Conservation (phyloP, 2,329 filamentous ascomycete genomes). For the Byssothecium circinans region DNA sequence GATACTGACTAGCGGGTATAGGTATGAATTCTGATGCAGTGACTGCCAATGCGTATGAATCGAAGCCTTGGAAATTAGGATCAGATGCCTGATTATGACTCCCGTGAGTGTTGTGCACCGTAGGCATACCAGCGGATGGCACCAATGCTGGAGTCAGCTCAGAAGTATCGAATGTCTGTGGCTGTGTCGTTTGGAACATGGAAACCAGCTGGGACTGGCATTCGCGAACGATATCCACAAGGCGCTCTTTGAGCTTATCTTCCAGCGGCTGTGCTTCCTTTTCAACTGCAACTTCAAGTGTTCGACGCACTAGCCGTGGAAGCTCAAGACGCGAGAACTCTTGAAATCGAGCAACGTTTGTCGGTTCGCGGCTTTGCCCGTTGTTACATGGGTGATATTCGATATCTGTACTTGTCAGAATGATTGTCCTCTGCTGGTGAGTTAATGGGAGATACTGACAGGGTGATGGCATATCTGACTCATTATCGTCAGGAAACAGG, state of each 20-base stretch:
- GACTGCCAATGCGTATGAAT: slow-evolving; percentile 1
- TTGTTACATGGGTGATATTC: slow-evolving; percentile 19
- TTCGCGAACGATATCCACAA: slow-evolving; percentile 27
- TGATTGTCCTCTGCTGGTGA: not conserved
- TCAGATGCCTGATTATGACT: not conserved
- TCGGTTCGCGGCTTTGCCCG: slow-evolving; percentile 6
- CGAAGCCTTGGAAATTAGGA: slow-evolving; percentile 6
- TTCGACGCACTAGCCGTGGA: slow-evolving; percentile 28
- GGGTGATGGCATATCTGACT: slow-evolving; percentile 24
- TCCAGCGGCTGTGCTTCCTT: slow-evolving; percentile 30
- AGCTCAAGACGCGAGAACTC: slow-evolving; percentile 29
- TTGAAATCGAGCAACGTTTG: slow-evolving; percentile 22
- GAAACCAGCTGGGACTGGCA: slow-evolving; percentile 25
- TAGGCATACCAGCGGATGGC: not conserved
- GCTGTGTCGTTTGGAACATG: slow-evolving; percentile 14
- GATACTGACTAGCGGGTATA: slow-evolving; percentile 1
- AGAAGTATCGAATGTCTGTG: not conserved
- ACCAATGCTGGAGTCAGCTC: not conserved
- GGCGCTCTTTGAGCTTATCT: slow-evolving; percentile 27
- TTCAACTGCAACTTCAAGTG: slow-evolving; percentile 26
- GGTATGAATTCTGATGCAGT: slow-evolving; percentile 4
- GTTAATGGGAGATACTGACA: slow-evolving; percentile 9
- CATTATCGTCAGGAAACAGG: slow-evolving; percentile 26
- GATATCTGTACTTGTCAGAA: slow-evolving; percentile 11
- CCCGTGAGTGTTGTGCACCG: not conserved